A percentile compares a stretch with the other conserved stretches of the same genome.
These are phyloP conservation scores for Syzygium oleosum DNA, from an alignment of 345 rosid species.

Conservation along the genomic window DNA sequence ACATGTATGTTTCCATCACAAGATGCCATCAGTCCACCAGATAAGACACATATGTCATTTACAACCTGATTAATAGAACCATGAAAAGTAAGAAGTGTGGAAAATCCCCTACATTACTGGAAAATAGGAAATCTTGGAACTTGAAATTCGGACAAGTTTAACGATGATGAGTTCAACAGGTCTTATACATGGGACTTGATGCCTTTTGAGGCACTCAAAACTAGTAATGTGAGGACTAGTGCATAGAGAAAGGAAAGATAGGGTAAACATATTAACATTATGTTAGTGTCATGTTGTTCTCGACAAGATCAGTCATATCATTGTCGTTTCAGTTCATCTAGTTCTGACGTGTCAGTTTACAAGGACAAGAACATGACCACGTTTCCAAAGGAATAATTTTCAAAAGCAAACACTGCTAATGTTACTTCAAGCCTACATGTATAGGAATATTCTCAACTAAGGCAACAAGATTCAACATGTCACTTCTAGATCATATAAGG, in stretches of 20 bases:
- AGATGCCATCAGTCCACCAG: constrained; percentile 83
- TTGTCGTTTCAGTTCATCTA: not conserved
- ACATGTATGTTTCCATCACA: constrained; percentile 95
- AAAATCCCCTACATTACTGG: not conserved
- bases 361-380: not conserved
- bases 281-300: not conserved
- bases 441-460: not conserved
- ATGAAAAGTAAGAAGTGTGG: not conserved
- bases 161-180: not conserved
- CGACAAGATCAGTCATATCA: not conserved
- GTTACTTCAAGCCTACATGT: not conserved
- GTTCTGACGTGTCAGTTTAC: not conserved
- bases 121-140: not conserved
- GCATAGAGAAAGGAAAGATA: not conserved
- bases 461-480: not conserved
- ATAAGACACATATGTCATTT: constrained; percentile 64
- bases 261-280: not conserved
- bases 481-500: not conserved
- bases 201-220: not conserved
- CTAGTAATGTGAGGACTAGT: not conserved
- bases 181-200: not conserved
- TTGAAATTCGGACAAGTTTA: not conserved
- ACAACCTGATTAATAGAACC: constrained; percentile 50
- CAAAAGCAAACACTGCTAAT: not conserved
- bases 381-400: not conserved